Base-by-base conservation (phyloP, 2,329 filamentous ascomycete genomes). In the Cryphonectria naterciae region DNA sequence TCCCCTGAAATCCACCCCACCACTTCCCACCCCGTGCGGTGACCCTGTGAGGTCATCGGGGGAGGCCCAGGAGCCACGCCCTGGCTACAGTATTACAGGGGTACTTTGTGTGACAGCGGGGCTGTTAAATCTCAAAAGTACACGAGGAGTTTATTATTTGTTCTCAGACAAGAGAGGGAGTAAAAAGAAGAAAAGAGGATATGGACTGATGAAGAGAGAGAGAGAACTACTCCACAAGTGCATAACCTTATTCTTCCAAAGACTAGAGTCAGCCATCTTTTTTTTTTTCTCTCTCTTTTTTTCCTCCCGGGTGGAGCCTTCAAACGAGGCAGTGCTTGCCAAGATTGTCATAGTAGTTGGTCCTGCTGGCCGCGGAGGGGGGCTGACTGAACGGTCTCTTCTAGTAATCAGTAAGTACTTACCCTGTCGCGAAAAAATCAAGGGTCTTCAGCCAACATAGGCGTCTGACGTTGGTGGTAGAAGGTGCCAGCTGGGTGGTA, bases 31-130 rank as follows among this genome's bases (percentile, higher is more conserved):
- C 61, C 19, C 37, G 17, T 43, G 39, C 39, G n/a, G 28, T n/a
- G 63, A 32, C 63, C 63, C 63, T 65, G 37, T 65, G 63, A 65
- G 63, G 63, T 65, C 63, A 65, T 65, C 63, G 43, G 63, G 61
- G 28, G 8, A 7, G 15, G 2, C 58, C 37, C 19, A 37, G 60
- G 61, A n/a, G 32, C 32, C 32, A 32, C 3, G 32, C 17, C 7
- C 49, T 10, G 28, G 49, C 49, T 54, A 25, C 43, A 46, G 43
- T 17, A 17, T 7, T 49, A 11, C 46, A 2, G 19, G n/a, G 46
- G 7, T n/a, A n/a, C 19, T 4, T 49, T 56, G 52, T 56, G 52
- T 28, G 52, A 25, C 52, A 56, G 52, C 22, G 15, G 54, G 25
- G 28, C 54, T 19, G 54, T 28, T 17, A 15, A 32, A 35, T 19